phyloP scores from a whole-genome alignment of 2,329 filamentous ascomycete genomes.

The Verticillium klebahnii region DNA sequence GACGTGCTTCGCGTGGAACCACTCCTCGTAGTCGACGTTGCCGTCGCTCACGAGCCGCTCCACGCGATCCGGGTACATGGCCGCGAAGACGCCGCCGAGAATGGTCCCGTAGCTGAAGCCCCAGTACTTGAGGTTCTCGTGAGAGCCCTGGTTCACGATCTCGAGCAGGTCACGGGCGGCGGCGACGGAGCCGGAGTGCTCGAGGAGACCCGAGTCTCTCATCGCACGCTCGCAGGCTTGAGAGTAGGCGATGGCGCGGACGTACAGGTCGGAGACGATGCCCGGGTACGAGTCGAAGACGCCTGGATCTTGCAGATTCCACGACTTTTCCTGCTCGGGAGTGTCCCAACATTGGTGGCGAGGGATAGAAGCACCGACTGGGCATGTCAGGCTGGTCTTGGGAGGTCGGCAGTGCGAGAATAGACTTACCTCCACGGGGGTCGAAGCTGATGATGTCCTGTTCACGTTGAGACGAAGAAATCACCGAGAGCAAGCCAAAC shows the following conservation, averaged over 20 bases:
- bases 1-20: constrained; percentile 38
- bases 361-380: constrained; percentile 44
- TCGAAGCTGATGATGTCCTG: constrained; percentile 49
- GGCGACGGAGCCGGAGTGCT: constrained; percentile 37
- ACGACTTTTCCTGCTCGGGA: constrained; percentile 34
- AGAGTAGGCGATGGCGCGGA: constrained; percentile 35
- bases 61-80: constrained; percentile 46
- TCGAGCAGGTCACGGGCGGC: constrained; percentile 44
- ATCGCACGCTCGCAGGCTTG: constrained; percentile 36
- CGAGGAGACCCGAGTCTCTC: constrained; percentile 29
- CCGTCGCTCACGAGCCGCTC: constrained; percentile 47
- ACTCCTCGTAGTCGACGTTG: constrained; percentile 51
- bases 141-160: constrained; percentile 35
- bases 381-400: background rate
- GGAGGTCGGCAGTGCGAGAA: too few species aligned
- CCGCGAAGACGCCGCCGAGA: constrained; percentile 46
- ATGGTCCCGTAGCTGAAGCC: constrained; percentile 52
- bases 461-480: background rate
- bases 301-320: constrained; percentile 37
- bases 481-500: background rate
- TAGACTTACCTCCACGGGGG: constrained; percentile 37
- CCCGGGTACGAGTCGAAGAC: constrained; percentile 42
- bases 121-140: constrained; percentile 44
- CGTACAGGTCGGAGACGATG: constrained; percentile 39
- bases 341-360: constrained; percentile 46